A percentile compares a stretch with the other conserved stretches of the same genome.
Evolutionary conservation across 1,284 basidiomycete genomes (phyloP).

Genomic region (Trametes hirsuta): DNA sequence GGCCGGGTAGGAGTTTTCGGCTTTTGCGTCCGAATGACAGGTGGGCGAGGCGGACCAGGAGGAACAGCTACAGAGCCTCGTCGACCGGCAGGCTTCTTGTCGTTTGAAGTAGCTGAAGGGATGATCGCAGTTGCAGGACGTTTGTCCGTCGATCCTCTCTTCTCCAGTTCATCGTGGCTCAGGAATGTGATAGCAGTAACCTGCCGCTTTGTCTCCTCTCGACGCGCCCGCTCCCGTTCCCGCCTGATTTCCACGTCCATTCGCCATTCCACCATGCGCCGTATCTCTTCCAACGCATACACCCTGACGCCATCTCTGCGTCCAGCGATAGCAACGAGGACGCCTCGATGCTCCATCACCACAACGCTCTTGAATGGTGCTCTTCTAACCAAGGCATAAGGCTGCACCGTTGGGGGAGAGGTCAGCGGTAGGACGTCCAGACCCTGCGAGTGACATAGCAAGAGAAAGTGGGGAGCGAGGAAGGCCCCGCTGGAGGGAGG

Average conservation of each 20-base stretch:
- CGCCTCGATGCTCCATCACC: slow-evolving; percentile 85
- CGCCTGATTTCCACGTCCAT: slow-evolving; percentile 77
- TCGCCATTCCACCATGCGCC: slow-evolving; percentile 82
- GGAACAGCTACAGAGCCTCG: slow-evolving; percentile 31
- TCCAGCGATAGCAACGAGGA: slow-evolving; percentile 82
- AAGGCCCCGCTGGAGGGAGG: slow-evolving; percentile 79
- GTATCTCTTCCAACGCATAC: slow-evolving; percentile 82
- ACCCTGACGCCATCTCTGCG: slow-evolving; percentile 81
- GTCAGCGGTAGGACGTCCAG: slow-evolving; percentile 76
- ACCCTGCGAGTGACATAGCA: slow-evolving; percentile 81
- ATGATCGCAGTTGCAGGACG: slow-evolving; percentile 52
- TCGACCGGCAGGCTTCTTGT: slow-evolving; percentile 27
- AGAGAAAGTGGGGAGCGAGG: slow-evolving; percentile 75
- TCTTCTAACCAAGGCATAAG: slow-evolving; percentile 77
- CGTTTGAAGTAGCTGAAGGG: slow-evolving; percentile 14
- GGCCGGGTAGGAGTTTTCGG: slow-evolving; percentile 28
- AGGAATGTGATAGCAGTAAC: slow-evolving; percentile 22
- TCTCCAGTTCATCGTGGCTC: slow-evolving; percentile 28
- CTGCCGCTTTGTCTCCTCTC: slow-evolving; percentile 64
- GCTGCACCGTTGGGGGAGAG: slow-evolving; percentile 71
- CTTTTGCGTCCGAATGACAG: slow-evolving; percentile 21
- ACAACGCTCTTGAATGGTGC: slow-evolving; percentile 84
- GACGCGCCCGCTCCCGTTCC: slow-evolving; percentile 66
- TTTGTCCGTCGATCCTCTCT: slow-evolving; percentile 32
- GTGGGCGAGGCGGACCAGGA: slow-evolving; percentile 25